Conservation (phyloP, 192 early-diverging fungal genomes). For the Mortierella hygrophila region DNA sequence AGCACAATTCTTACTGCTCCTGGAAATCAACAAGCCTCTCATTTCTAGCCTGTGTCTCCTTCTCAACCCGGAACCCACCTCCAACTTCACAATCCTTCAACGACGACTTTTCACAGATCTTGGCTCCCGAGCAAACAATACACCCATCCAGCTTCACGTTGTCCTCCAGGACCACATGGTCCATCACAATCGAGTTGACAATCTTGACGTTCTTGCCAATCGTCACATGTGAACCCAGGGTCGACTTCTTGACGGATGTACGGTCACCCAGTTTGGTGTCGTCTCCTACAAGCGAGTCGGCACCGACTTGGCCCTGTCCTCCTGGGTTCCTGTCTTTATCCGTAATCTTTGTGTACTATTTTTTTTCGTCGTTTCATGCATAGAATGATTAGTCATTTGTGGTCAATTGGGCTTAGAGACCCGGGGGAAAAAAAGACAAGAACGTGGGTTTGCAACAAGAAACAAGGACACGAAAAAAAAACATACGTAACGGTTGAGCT, state of each 20-base stretch:
- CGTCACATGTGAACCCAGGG: slow-evolving; percentile 93
- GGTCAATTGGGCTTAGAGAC: background rate
- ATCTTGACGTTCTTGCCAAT: slow-evolving; percentile 98
- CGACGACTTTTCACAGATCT: slow-evolving; percentile 77
- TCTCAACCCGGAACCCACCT: slow-evolving; percentile 73
- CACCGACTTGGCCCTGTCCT: slow-evolving; percentile 81
- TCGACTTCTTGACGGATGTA: slow-evolving; percentile 93
- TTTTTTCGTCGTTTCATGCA: slow-evolving; percentile 13
- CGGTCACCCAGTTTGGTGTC: slow-evolving; percentile 91
- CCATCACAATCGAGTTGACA: slow-evolving; percentile 95
- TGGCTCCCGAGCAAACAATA: slow-evolving; percentile 86
- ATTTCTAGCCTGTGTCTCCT: slow-evolving; percentile 67
- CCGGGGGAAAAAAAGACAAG: background rate
- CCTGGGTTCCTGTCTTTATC: slow-evolving; percentile 80
- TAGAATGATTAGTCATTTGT: background rate
- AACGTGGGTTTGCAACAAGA: too few relatives aligned
- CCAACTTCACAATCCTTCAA: slow-evolving; percentile 94
- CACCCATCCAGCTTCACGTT: slow-evolving; percentile 89
- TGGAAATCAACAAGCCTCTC: slow-evolving; percentile 57
- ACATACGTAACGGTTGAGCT: slow-evolving; percentile 87
- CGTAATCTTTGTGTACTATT: slow-evolving; percentile 59
- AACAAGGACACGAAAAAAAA: background rate
- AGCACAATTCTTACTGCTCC: slow-evolving; percentile 28
- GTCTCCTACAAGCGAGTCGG: slow-evolving; percentile 93
- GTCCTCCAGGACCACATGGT: slow-evolving; percentile 94